A percentile compares a stretch with the other conserved stretches of the same genome.
Conservation (phyloP, 352 stramenopile species). For the Phytophthora constricta region DNA sequence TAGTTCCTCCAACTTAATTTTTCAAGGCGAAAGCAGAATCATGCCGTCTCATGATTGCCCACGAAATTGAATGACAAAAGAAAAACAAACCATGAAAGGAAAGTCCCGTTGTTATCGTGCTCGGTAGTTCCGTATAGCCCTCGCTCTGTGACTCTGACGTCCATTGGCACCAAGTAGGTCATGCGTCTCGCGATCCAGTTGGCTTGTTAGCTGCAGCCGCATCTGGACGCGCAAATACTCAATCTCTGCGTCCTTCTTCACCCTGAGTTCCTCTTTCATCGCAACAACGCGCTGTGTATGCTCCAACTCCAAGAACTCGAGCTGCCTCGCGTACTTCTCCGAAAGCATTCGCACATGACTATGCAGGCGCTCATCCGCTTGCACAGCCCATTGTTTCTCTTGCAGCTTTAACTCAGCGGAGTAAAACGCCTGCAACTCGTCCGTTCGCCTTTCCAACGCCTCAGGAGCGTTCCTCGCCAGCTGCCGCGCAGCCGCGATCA, state of each 20-base stretch:
- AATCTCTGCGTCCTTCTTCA: constrained; percentile 42
- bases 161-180: constrained; percentile 1
- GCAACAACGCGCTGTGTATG: constrained; percentile 27
- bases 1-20: constrained; percentile 13
- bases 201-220: constrained; percentile 42
- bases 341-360: constrained; percentile 30
- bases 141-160: background rate
- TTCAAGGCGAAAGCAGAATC: background rate
- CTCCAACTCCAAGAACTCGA: constrained; percentile 39
- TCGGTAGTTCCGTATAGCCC: background rate
- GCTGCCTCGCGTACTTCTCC: constrained; percentile 22
- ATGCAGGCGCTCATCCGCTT: constrained; percentile 33
- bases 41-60: background rate
- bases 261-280: constrained; percentile 37
- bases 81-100: background rate
- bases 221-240: constrained; percentile 47
- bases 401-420: constrained; percentile 36
- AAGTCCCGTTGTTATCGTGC: constrained; percentile 3
- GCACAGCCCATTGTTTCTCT: constrained; percentile 39
- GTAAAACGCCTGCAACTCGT: constrained; percentile 43
- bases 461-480: constrained; percentile 24
- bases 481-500: constrained; percentile 36
- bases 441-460: constrained; percentile 28
- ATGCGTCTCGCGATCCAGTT: constrained; percentile 38
- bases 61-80: no score